Evolutionary conservation across 225 moss, liverwort and hornwort species (phyloP).

Genomic region (Marchantia polymorpha): DNA sequence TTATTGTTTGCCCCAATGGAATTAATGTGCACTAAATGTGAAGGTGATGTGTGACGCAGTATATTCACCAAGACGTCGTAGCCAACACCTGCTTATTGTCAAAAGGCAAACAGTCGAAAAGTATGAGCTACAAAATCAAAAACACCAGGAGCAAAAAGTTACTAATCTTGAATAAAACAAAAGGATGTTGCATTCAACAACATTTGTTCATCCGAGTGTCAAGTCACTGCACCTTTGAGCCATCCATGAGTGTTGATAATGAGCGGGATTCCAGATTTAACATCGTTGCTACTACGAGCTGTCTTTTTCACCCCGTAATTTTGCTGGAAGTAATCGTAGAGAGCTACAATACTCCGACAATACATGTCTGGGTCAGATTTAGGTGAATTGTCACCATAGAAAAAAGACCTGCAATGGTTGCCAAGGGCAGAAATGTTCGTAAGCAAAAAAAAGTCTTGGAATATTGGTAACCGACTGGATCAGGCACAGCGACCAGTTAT

Average conservation of each 20-base stretch:
- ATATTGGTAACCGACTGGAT: neutral
- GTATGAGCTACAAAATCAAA: neutral
- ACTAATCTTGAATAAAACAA: neutral
- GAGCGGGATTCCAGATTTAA: conserved; percentile 45
- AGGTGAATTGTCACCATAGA: conserved; percentile 83
- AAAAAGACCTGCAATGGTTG: conserved; percentile 62
- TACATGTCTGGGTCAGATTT: conserved; percentile 92
- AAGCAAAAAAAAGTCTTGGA: neutral
- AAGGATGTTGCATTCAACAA: neutral
- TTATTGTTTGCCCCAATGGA: conserved; percentile 58
- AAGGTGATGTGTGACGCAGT: conserved; percentile 64
- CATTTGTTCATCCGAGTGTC: neutral
- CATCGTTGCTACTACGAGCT: conserved; percentile 26
- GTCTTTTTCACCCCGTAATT: conserved; percentile 23
- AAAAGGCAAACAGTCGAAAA: neutral
- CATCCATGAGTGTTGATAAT: conserved; percentile 94
- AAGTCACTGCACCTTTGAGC: conserved; percentile 68
- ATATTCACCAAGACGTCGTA: conserved; percentile 75
- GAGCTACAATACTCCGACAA: conserved; percentile 56
- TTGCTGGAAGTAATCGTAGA: conserved; percentile 62
- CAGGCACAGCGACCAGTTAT: neutral
- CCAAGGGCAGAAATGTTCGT: neutral
- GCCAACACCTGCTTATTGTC: conserved; percentile 65
- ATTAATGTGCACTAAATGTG: conserved; percentile 78
- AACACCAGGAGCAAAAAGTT: neutral